phyloP scores from a whole-genome alignment of 345 rosid genomes.

The Eucalyptus curtisii region DNA sequence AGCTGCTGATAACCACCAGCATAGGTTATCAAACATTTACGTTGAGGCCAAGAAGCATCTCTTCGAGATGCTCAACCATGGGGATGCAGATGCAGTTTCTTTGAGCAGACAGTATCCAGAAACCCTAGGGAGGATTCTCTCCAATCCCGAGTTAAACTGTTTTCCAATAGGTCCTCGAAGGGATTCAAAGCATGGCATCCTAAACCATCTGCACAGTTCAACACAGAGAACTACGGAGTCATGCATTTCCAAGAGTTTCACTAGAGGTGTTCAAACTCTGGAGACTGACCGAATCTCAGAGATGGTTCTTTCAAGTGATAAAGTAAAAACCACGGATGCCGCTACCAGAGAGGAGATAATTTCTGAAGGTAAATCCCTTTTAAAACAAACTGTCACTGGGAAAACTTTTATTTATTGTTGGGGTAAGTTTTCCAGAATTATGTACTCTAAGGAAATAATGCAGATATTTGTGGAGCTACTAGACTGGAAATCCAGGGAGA shows the following conservation, averaged over 20 bases:
- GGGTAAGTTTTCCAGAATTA: not conserved
- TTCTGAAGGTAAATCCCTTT: slow-evolving; percentile 31
- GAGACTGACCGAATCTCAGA: slow-evolving; percentile 1
- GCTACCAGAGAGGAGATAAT: slow-evolving; percentile 2
- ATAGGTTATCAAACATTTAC: slow-evolving; percentile 48
- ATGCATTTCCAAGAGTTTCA: not conserved
- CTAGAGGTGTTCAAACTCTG: not conserved
- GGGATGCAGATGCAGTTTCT: slow-evolving; percentile 23
- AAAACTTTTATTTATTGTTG: not conserved
- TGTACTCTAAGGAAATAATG: slow-evolving; percentile 11
- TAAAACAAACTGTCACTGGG: not conserved
- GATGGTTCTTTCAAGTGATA: slow-evolving; percentile 7
- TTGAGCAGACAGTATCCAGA: slow-evolving; percentile 28
- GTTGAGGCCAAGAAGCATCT: slow-evolving; percentile 83
- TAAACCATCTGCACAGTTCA: not conserved
- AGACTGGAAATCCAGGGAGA: slow-evolving; percentile 19
- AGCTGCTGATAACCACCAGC: slow-evolving; percentile 16
- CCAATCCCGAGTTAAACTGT: slow-evolving; percentile 51
- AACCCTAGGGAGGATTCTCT: slow-evolving; percentile 68
- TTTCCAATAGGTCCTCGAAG: slow-evolving; percentile 60
- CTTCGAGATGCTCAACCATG: slow-evolving; percentile 57
- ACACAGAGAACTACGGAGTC: not conserved
- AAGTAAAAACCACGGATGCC: slow-evolving; percentile 7
- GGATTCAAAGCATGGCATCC: slow-evolving; percentile 26
- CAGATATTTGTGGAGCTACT: slow-evolving; percentile 6